Base-by-base conservation (phyloP, 495 filamentous ascomycete species). In the Daldinia bambusicola region DNA sequence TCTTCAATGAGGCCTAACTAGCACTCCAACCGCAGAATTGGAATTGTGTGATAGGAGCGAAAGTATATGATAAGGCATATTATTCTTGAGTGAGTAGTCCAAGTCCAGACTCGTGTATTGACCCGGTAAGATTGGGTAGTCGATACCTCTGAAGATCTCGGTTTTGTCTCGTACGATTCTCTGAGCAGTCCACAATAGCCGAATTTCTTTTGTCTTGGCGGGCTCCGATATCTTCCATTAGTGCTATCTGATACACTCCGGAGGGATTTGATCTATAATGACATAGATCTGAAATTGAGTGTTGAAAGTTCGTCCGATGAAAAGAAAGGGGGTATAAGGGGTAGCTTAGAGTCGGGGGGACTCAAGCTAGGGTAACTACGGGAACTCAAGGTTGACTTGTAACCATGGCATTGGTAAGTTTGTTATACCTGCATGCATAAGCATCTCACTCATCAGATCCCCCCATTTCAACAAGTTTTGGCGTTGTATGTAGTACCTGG, bases 401-500 rank as follows among this genome's bases (percentile, higher is more conserved):
- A 61, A 48, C 70, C 70, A 61, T 72, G 65, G 70, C 40, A 58
- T 67, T 67, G 69, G 64, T 69, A 73, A 67, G 50, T 61, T 48
- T 62, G 61, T 56, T 62, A 55, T 66, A 36, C 51, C 36, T 69
- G 61, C 66, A 62, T 73, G 70, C 70, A 72, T 68, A 50, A 58
- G 61, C 32, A 59, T 48, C 43, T 65, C 61, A 37, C 26, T 59
- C 43, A 37, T 57, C 53, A 69, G 66, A 69, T 55, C 70, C 34
- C 69, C 50, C 70, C 65, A 61, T 60, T 52, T 32, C 55, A 43
- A 22, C 41, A 61, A 41, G 43, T 36, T 61, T 57, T 69, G 61
- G 66, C 56, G 70, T 73, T 56, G 70, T 73, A 73, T 43, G 66
- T 73, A 73, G 52, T 69, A 66, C 56, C 66, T 40, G 70, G 70